These are phyloP conservation scores for Punica granatum DNA, from an alignment of 345 rosid species.

Conservation along the genomic window DNA sequence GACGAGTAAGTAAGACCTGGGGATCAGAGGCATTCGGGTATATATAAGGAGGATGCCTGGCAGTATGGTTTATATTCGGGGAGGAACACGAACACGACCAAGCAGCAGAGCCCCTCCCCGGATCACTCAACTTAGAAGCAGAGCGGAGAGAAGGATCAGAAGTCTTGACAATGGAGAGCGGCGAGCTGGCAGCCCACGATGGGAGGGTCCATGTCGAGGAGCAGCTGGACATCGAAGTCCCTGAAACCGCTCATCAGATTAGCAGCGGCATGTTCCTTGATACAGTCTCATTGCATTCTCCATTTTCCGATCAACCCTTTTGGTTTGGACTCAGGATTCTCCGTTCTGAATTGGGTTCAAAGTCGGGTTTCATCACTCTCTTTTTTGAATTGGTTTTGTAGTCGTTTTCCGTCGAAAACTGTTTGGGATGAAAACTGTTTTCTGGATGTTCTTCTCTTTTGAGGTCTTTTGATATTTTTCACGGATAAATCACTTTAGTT, in stretches of 20 bases:
- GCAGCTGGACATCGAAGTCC: slow-evolving; percentile 28
- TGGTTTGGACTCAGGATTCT: neutral
- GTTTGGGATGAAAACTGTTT: too few species aligned
- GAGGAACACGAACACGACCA: too few species aligned
- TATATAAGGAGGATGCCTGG: too few species aligned
- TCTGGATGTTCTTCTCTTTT: too few species aligned
- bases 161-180: neutral
- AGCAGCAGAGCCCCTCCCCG: neutral
- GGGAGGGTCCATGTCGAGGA: slow-evolving; percentile 22
- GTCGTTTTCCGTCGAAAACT: too few species aligned
- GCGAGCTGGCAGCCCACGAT: neutral
- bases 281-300: neutral
- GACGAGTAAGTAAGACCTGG: too few species aligned
- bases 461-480: too few species aligned
- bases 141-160: neutral
- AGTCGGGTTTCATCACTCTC: too few species aligned
- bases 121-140: neutral
- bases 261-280: slow-evolving; percentile 42
- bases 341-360: neutral
- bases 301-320: neutral
- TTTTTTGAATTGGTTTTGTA: too few species aligned
- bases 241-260: slow-evolving; percentile 80
- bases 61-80: too few species aligned
- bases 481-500: too few species aligned
- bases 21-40: too few species aligned